phyloP scores from a whole-genome alignment of 2,329 filamentous ascomycete species.

The Cephalotrichum gorgonifer region DNA sequence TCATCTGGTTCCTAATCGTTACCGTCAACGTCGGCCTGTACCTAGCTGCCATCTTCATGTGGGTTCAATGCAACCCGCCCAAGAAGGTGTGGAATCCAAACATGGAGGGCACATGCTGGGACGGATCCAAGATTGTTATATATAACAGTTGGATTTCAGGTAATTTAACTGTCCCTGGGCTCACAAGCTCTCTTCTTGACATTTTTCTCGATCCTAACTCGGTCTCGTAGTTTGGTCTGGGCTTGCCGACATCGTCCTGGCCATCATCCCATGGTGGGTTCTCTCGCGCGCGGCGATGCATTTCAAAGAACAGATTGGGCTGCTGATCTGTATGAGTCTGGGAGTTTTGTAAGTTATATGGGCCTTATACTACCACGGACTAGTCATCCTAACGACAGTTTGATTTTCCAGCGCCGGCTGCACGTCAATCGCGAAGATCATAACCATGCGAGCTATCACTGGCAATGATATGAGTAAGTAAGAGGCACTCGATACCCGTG shows the following conservation, averaged over 20 bases:
- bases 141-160: slow-evolving; percentile 11
- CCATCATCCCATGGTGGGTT: slow-evolving; percentile 28
- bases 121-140: neutral
- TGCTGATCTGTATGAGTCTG: slow-evolving; percentile 30
- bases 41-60: slow-evolving; percentile 6
- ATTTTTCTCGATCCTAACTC: too few species aligned
- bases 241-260: slow-evolving; percentile 25
- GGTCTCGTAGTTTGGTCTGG: slow-evolving; percentile 18
- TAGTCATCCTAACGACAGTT: neutral
- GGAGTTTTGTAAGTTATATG: slow-evolving; percentile 23
- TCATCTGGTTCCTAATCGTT: slow-evolving; percentile 22
- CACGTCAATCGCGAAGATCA: slow-evolving; percentile 20
- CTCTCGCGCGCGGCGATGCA: slow-evolving; percentile 27
- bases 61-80: neutral
- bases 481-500: neutral
- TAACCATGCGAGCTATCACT: slow-evolving; percentile 10
- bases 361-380: neutral
- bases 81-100: slow-evolving; percentile 5
- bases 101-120: slow-evolving; percentile 20
- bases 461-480: neutral
- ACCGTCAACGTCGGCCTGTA: slow-evolving; percentile 16
- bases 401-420: slow-evolving; percentile 22
- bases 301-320: slow-evolving; percentile 27
- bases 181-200: too few species aligned
- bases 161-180: too few species aligned